Evolutionary conservation across 2,329 filamentous ascomycete species (phyloP).

Genomic region (Volutella citrinella): DNA sequence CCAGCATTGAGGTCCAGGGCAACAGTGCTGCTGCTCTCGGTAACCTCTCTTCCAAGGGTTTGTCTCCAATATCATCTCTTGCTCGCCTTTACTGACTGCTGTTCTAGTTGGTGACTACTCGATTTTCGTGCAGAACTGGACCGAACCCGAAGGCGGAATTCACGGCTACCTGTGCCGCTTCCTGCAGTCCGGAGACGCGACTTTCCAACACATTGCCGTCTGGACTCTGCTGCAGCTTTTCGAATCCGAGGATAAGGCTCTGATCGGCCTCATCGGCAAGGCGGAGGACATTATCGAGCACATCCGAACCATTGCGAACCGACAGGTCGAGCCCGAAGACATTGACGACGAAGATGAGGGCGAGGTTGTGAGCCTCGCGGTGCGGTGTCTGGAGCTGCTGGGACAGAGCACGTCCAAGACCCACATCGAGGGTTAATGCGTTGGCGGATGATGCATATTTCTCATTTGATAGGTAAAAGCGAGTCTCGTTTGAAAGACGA

Average conservation of each 20-base stretch:
- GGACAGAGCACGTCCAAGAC: conserved; percentile 73
- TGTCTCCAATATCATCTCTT: too few species aligned
- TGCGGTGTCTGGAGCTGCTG: conserved; percentile 83
- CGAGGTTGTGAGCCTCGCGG: conserved; percentile 87
- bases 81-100: too few species aligned
- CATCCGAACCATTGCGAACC: conserved; percentile 87
- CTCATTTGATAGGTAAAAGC: conserved; percentile 24
- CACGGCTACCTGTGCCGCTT: conserved; percentile 94
- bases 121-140: conserved; percentile 94
- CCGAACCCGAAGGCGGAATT: conserved; percentile 86
- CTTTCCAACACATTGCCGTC: conserved; percentile 98
- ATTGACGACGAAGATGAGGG: conserved; percentile 87
- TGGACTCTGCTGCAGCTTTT: conserved; percentile 96
- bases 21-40: conserved; percentile 96
- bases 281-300: conserved; percentile 89
- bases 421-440: conserved; percentile 71
- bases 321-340: conserved; percentile 82
- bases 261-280: conserved; percentile 86
- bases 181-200: conserved; percentile 88
- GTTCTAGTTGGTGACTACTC: conserved; percentile 96
- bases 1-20: conserved; percentile 96
- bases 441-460: neutral
- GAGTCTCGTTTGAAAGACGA: conserved; percentile 21
- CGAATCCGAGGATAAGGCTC: conserved; percentile 86
- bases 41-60: conserved; percentile 96